phyloP scores from a whole-genome alignment of 441 rosid species.

The Populus hybrid region DNA sequence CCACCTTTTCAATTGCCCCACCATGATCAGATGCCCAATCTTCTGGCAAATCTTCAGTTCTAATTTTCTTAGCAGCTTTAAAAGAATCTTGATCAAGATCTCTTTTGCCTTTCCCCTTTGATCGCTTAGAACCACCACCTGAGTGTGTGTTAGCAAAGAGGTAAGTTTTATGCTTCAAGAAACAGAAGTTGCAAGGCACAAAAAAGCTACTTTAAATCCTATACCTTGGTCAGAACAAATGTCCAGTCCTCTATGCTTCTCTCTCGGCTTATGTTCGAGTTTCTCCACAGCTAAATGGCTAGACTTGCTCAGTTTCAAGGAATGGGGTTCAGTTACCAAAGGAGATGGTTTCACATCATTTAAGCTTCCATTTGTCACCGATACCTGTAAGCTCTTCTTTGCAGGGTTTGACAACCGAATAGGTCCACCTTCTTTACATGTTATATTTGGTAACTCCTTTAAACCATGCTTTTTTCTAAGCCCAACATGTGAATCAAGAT shows the following conservation, averaged over 20 bases:
- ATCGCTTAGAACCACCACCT: constrained; percentile 52
- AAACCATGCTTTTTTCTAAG: constrained; percentile 44
- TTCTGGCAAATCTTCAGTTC: constrained; percentile 35
- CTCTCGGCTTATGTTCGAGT: constrained; percentile 52
- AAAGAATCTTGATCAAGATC: constrained; percentile 43
- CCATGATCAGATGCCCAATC: constrained; percentile 4
- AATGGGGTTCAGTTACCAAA: constrained; percentile 36
- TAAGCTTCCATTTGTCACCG: constrained; percentile 33
- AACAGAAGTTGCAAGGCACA: constrained; percentile 13
- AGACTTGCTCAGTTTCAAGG: constrained; percentile 32
- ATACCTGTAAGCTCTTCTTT: constrained; percentile 40
- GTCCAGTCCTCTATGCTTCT: constrained; percentile 53
- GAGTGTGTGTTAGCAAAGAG: constrained; percentile 27
- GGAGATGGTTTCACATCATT: constrained; percentile 41
- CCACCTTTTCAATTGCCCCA: neutral
- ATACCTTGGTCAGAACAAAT: constrained; percentile 70
- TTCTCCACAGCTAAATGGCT: constrained; percentile 39
- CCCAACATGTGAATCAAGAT: constrained; percentile 24
- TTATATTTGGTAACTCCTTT: constrained; percentile 28
- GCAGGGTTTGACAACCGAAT: constrained; percentile 29
- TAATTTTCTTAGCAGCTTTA: constrained; percentile 63
- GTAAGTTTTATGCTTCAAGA: constrained; percentile 21
- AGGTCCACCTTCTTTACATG: constrained; percentile 37
- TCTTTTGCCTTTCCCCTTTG: constrained; percentile 62
- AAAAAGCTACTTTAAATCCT: constrained; percentile 26